Base-by-base conservation (phyloP, 2,329 filamentous ascomycete genomes). In the Fonsecaea erecta region DNA sequence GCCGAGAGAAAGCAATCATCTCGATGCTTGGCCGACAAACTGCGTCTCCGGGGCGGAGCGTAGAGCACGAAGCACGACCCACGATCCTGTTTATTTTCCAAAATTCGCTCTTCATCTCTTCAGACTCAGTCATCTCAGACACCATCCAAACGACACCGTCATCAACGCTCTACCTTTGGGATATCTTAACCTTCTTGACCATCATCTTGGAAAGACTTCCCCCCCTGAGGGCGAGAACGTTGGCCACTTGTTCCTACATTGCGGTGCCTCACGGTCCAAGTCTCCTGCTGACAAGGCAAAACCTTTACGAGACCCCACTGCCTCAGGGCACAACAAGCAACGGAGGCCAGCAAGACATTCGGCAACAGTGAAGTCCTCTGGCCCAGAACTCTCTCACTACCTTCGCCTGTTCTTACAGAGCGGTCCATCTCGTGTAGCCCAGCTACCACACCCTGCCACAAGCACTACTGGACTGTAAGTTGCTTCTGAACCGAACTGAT, bases 11-110 rank as follows among this genome's bases (percentile, higher is more conserved):
- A 2, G 18, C 7, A 28, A n/a, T 46, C 54, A 12, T 57, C 28
- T 24, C 43, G 24, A n/a, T 40, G 55, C 55, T 32, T 60, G 24
- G 40, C 40, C 37, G 24, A 48, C 40, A 46, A 34, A 60, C 30
- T 21, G 46, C 57, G n/a, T 37, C 32, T 32, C 57, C 57, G 57
- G 57, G 57, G 57, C 37, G 57, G 57, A 60, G 34, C 30, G 30
- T 28, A 52, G 26, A 60, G 57, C 57, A 60, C 57, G 40, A 60
- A 37, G 57, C 46, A 60, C 57, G 57, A 52, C 4, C 28, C 58
- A 57, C 63, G 40, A 34, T 34, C 52, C 56, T 57, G 40, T 32
- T 34, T 32, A 46, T 28, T 24, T 52, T 43, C 28, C 24, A 51
- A 63, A 43, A 43, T 59, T 48, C 26, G 24, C 40, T 53, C 43